A percentile compares a stretch with the other conserved stretches of the same genome.
Evolutionary conservation across 2,329 filamentous ascomycete genomes (phyloP).

Genomic region (Pyrenochaeta sp.): DNA sequence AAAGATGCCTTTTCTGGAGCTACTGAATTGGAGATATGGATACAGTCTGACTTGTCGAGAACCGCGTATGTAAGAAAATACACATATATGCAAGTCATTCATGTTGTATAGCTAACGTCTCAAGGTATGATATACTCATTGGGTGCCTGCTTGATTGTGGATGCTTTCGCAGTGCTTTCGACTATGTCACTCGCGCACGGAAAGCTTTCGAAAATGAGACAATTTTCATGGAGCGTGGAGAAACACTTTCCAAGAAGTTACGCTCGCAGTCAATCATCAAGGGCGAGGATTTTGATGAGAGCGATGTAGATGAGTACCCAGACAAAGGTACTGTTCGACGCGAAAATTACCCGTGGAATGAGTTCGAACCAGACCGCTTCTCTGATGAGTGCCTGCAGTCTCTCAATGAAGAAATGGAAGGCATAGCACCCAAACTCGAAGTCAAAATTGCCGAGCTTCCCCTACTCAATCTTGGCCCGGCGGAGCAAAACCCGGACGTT

Average conservation of each 20-base stretch:
- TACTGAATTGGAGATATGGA: slow-evolving; percentile 27
- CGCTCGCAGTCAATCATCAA: slow-evolving; percentile 31
- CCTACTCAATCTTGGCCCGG: slow-evolving; percentile 57
- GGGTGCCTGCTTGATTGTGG: slow-evolving; percentile 68
- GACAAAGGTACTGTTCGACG: slow-evolving; percentile 74
- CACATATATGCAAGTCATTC: neutral
- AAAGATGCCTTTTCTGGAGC: slow-evolving; percentile 4
- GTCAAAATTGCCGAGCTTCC: slow-evolving; percentile 81
- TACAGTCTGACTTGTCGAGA: slow-evolving; percentile 31
- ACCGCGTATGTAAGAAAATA: slow-evolving; percentile 38
- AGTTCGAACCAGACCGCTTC: slow-evolving; percentile 66
- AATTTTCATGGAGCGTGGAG: slow-evolving; percentile 64
- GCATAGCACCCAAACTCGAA: slow-evolving; percentile 81
- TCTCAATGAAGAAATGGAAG: slow-evolving; percentile 74
- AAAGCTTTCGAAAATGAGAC: slow-evolving; percentile 63
- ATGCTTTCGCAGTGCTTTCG: slow-evolving; percentile 72
- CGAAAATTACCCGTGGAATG: slow-evolving; percentile 71
- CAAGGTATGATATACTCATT: slow-evolving; percentile 47
- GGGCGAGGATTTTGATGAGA: slow-evolving; percentile 44
- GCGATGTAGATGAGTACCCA: slow-evolving; percentile 67
- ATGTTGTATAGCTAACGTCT: slow-evolving; percentile 11
- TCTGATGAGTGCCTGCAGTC: slow-evolving; percentile 65
- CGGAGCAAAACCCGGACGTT: slow-evolving; percentile 59
- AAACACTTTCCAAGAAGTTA: slow-evolving; percentile 56
- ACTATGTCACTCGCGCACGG: slow-evolving; percentile 71